A percentile compares a stretch with the other conserved stretches of the same genome.
Evolutionary conservation across 2,329 filamentous ascomycete genomes (phyloP).

Genomic region (Fusarium brachygibbosum): DNA sequence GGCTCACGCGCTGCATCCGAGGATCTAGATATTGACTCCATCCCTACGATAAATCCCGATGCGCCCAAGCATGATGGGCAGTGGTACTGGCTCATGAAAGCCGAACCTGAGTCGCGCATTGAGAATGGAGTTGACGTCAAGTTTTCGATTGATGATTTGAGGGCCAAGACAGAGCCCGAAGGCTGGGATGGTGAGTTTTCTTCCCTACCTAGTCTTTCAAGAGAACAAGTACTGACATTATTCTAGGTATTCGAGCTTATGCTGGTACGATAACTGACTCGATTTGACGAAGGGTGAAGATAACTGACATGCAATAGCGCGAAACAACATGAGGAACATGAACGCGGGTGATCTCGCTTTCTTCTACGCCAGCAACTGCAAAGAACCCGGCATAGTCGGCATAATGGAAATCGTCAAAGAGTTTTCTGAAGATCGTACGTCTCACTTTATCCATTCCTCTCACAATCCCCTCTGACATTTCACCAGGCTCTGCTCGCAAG

Average conservation of each 20-base stretch:
- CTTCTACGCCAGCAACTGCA: slow-evolving; percentile 97
- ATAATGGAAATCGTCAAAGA: slow-evolving; percentile 91
- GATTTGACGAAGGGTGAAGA: accelerated
- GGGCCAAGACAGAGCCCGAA: slow-evolving; percentile 79
- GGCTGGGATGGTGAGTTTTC: slow-evolving; percentile 84
- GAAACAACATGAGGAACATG: slow-evolving; percentile 93
- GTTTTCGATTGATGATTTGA: slow-evolving; percentile 94
- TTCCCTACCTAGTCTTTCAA: not conserved
- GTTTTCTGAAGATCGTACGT: slow-evolving; percentile 81
- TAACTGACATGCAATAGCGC: slow-evolving; percentile 61
- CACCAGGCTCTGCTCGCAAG: slow-evolving; percentile 51
- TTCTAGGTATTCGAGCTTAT: slow-evolving; percentile 64
- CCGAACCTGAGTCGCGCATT: slow-evolving; percentile 86
- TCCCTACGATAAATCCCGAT: slow-evolving; percentile 57
- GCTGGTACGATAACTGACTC: slow-evolving; percentile 51
- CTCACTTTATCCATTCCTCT: accelerated
- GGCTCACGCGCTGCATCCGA: slow-evolving; percentile 38
- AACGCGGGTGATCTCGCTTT: slow-evolving; percentile 92
- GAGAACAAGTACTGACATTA: slow-evolving; percentile 16
- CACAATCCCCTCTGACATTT: accelerated
- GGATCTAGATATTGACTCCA: slow-evolving; percentile 51
- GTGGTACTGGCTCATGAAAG: slow-evolving; percentile 85
- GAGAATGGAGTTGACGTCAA: slow-evolving; percentile 90
- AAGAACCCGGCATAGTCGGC: slow-evolving; percentile 87
- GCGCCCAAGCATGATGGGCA: slow-evolving; percentile 57